Evolutionary conservation across 208 protist species (phyloP), one percentile per base, ranked within the genome.

Genomic region (Leishmania tropica): DNA sequence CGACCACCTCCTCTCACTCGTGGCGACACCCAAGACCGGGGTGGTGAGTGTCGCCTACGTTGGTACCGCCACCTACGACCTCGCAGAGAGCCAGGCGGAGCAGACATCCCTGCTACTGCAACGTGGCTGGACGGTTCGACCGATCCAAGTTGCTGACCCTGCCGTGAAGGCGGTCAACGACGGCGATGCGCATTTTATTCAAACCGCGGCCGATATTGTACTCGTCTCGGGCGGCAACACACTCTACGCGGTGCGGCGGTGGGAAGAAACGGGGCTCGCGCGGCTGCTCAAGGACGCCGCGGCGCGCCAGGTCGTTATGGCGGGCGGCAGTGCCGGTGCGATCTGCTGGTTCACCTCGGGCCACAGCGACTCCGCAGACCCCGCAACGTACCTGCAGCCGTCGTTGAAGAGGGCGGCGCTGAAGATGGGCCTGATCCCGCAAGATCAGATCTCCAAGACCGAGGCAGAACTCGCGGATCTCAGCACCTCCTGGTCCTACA

Each of bases 331-430:
- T 78, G 96, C 96, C 0, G 96, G 96, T 0, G 96, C 94, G 8
- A 97, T 98, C 75, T 96, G 93, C 79, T 98, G 93, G 94, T 98
- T 98, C 79, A 94, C 94, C 19, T 85, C 87, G 1, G 94, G 94
- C 1, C 96, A 98, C 88, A 97, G 94, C 80, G 96, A 98, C 88
- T 97, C 93, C 0, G 94, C 94, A 19, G 90, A 98, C 83, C 95
- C 96, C 19, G 58, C 85, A 1, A 96, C 93, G 40, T 98, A 93
- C 79, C 83, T 90, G 3, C 80, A 89, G 78, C 64, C 93, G 7
- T 92, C 90, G 78, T 72, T 95, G 53, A 75, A 81, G 15, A 74
- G 13, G 35, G 74, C 85, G 71, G 72, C 78, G 42, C 79, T 84
- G 56, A 72, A 76, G 6, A 74, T 78, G 35, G 84, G 81, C 3